phyloP scores from a whole-genome alignment of 805 yeast species.

The Yarrowia yakushimensis region DNA sequence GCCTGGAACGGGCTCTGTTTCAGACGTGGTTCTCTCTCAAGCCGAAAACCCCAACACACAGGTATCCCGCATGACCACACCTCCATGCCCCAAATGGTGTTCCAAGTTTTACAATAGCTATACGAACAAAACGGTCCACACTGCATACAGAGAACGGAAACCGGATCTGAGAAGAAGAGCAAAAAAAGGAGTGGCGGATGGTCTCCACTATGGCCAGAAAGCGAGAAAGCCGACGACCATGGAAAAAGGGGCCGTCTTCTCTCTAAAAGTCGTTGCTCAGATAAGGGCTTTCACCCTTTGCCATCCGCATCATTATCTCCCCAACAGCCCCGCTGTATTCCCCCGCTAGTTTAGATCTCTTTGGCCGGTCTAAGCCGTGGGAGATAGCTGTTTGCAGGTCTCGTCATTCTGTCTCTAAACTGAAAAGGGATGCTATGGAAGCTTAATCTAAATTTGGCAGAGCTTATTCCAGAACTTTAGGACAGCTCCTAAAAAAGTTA shows the following conservation, averaged over 20 bases:
- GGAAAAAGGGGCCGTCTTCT: too few species aligned
- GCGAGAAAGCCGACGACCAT: neutral
- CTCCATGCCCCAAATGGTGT: neutral
- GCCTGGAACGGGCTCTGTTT: too few species aligned
- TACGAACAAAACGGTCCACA: conserved; percentile 10
- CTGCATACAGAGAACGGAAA: neutral
- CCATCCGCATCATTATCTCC: neutral
- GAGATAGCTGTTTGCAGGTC: conserved; percentile 5
- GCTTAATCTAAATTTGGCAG: neutral
- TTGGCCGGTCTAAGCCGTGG: conserved; percentile 1
- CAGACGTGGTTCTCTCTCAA: too few species aligned
- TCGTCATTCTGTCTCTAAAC: conserved; percentile 24
- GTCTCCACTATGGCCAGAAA: neutral
- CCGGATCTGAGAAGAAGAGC: neutral
- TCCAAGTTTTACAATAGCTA: neutral
- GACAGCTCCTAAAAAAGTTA: conserved; percentile 1
- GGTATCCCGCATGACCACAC: too few species aligned
- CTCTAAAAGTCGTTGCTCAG: neutral
- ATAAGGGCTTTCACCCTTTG: neutral
- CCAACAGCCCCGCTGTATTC: neutral
- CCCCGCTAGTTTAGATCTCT: conserved; percentile 18
- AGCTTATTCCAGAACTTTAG: neutral
- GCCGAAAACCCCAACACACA: neutral
- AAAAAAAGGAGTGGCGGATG: neutral
- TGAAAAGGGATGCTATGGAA: conserved; percentile 7